phyloP scores from a whole-genome alignment of 805 yeast genomes.

The Diddensiella transvaalensis region DNA sequence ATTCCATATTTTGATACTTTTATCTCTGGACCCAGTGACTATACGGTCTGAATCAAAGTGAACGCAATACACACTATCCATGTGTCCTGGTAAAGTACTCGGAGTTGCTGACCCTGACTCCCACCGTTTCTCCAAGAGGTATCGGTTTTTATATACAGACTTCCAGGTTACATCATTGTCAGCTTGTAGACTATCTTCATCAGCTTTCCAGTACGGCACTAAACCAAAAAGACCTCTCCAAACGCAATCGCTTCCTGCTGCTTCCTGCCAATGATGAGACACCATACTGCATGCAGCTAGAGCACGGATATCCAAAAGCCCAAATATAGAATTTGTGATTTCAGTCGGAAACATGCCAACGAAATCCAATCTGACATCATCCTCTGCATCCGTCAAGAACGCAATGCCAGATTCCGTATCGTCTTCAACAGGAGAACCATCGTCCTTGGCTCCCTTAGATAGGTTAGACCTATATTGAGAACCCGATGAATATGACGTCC shows the following conservation, averaged over 20 bases:
- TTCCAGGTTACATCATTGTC: conserved; percentile 22
- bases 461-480: not conserved
- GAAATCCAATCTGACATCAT: conserved; percentile 11
- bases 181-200: conserved; percentile 12
- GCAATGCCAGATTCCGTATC: conserved; percentile 25
- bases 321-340: conserved; percentile 16
- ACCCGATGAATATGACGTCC: conserved; percentile 15
- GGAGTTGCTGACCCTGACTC: conserved; percentile 21
- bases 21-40: conserved; percentile 69
- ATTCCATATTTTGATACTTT: conserved; percentile 36
- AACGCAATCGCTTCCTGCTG: conserved; percentile 15
- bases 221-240: conserved; percentile 25
- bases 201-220: conserved; percentile 19
- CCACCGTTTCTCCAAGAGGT: conserved; percentile 30
- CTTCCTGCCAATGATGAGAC: conserved; percentile 21
- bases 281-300: conserved; percentile 22
- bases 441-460: not conserved
- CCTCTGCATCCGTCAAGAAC: conserved; percentile 16
- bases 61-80: conserved; percentile 78
- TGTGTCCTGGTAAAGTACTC: conserved; percentile 52
- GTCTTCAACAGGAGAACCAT: conserved; percentile 9
- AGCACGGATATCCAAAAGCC: conserved; percentile 18
- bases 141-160: conserved; percentile 24
- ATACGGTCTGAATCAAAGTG: conserved; percentile 67
- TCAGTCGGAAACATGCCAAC: conserved; percentile 17